Evolutionary conservation across 371 early-diverging fungal species (phyloP).

Genomic region (Funneliformis caledonium): DNA sequence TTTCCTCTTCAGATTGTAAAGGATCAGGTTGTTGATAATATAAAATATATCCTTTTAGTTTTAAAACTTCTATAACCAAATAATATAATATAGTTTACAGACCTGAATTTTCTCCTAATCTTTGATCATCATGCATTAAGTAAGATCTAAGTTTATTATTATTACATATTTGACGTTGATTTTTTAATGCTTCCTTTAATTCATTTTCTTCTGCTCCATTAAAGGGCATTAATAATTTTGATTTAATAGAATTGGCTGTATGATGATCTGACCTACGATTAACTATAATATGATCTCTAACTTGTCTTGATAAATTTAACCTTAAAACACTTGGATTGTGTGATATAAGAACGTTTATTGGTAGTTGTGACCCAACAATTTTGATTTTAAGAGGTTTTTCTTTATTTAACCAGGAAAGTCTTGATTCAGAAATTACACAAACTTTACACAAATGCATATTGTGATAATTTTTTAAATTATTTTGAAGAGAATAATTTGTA

Average conservation of each 20-base stretch:
- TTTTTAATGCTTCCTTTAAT: not conserved
- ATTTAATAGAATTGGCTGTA: no score
- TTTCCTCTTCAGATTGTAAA: not conserved
- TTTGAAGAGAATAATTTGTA: not conserved
- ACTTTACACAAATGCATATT: conserved; percentile 20
- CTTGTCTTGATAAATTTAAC: no score
- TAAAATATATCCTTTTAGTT: conserved; percentile 19
- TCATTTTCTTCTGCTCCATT: conserved; percentile 8
- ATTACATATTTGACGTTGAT: not conserved
- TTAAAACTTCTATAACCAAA: not conserved
- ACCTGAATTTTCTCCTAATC: not conserved
- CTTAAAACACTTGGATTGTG: no score
- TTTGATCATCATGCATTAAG: conserved; percentile 7
- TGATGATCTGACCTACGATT: no score
- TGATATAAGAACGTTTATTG: no score
- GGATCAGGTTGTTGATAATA: conserved; percentile 28
- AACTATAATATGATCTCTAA: no score
- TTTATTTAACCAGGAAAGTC: not conserved
- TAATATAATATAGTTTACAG: conserved; percentile 18
- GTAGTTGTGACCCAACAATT: no score
- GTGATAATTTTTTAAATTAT: not conserved
- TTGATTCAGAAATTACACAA: not conserved
- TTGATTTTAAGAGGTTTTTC: no score
- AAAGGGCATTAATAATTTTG: no score
- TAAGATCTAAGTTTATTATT: not conserved